Base-by-base conservation (phyloP, 2,329 filamentous ascomycete species). In the Trichophyton schoenleinii region DNA sequence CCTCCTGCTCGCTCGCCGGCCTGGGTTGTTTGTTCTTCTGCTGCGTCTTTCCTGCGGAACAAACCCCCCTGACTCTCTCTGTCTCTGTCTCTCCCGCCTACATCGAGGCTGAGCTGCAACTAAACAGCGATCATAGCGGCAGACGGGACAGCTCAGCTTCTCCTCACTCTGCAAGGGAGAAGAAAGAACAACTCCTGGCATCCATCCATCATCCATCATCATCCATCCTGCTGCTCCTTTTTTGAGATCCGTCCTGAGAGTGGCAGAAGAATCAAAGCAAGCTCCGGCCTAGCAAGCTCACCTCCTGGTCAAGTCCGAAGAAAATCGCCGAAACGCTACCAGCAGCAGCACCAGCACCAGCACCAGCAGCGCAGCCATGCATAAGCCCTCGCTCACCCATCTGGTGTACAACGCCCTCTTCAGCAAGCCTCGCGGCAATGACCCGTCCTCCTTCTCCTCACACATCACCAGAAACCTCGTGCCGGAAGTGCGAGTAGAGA, bases 401-500 rank as follows among this genome's bases (percentile, higher is more conserved):
- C 74, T 82, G 62, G 81, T 86, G 69, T 83, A 84, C 74, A 77
- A 77, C 67, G 74, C 78, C 64, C 79, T 83, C 55, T 86, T 81
- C 69, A 83, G 83, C 9, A 77, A 75, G 49, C 81, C 82, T 28
- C 77, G 78, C 38, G 72, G 80, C 28, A 79, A 75, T 62, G 83
- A 86, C 65, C 83, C 83, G 0, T 74, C 77, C 9, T 80, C 79
- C 59, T 86, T 85, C 71, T 77, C 79, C 20, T 78, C 78, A 18
- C 82, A 85, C 67, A 79, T 86, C 63, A 79, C 79, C 63, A 79
- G 81, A 57, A 80, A 86, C 68, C 78, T 87, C 48, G 82, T 86
- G 22, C 82, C 82, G 41, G 84, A 87, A 75, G 83, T 87, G 60
- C 81, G 83, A 63, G 77, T 83, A 65, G 84, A 87, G 71, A 85